Evolutionary conservation across 2,329 filamentous ascomycete species (phyloP), one percentile per base, ranked within the genome.

Genomic region (Pezicula radicicola): DNA sequence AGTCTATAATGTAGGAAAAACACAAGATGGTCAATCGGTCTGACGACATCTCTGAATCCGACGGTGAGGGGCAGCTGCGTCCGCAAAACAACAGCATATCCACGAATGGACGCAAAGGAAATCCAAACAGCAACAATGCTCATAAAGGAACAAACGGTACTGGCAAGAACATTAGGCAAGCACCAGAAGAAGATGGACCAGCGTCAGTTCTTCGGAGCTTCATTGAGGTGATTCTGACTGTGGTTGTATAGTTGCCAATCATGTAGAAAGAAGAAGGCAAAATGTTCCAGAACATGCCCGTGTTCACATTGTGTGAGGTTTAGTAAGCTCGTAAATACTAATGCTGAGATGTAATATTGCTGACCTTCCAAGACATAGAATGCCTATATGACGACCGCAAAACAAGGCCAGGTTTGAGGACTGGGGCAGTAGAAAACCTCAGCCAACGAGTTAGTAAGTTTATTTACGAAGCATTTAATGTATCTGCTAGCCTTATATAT

Each of bases 251-350:
- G 47, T 19, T 76, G 72, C 44, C 71, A 74, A 48, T 66, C 70
- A 0, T 77, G 74, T 57, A 70, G 73, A 4, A 72, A 68, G 48
- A 74, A 72, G 56, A 75, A 77, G 47, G 69, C 73, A 15, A 72
- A 71, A 41, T 76, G 74, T 59, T 70, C 71, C 25, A 63, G 72
- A 19, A 60, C 65, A 27, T 69, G 72, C 45, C 73, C 74, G 7
- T 76, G 74, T 53, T 69, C 71, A 1, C 69, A 73, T 46, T 75
- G 73, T 47, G 55, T 65, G 3, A 59, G 65, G 35, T 67, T 66
- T 53, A 66, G 61, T 64, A 48, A 55, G 60, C 4, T 25, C 59
- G 35, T 8, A 35, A 16, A 49, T 25, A 35, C 45, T 18, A 40
- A 25, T 44, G 10, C 21, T 28, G 25, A 39, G n/a, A 55, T 21